A percentile compares a stretch with the other conserved stretches of the same genome.
phyloP scores from a whole-genome alignment of 345 rosid genomes.

The Pseudoturritis turrita region DNA sequence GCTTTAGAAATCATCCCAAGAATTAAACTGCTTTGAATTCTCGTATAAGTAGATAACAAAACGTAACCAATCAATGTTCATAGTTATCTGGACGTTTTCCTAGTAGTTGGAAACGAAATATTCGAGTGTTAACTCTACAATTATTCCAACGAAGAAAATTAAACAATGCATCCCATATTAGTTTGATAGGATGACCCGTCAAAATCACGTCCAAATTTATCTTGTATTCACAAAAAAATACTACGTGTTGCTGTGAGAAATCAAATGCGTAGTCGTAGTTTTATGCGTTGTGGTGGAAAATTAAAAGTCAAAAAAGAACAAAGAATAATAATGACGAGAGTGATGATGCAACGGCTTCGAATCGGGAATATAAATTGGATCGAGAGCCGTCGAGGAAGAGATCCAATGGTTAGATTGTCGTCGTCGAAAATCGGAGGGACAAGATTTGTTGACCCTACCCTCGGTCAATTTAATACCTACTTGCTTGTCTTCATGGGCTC shows the following conservation, averaged over 20 bases:
- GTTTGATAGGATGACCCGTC: not conserved
- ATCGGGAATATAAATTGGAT: not conserved
- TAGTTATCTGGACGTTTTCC: not conserved
- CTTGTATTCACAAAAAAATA: not conserved
- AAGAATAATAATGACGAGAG: constrained; percentile 23
- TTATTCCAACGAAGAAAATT: not conserved
- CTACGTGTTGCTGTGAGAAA: not conserved
- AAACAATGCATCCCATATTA: not conserved
- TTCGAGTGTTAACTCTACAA: not conserved
- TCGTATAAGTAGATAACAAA: too few relatives aligned
- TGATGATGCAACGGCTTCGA: constrained; percentile 18
- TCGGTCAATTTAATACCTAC: constrained; percentile 28
- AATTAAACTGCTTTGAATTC: not conserved
- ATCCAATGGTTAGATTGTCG: constrained; percentile 2
- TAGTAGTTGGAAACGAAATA: not conserved
- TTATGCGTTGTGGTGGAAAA: not conserved
- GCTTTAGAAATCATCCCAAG: not conserved
- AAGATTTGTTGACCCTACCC: constrained; percentile 19
- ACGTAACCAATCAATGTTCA: not conserved
- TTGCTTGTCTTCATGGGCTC: constrained; percentile 12
- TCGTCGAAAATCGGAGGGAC: constrained; percentile 5
- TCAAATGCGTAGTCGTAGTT: not conserved
- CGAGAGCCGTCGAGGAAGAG: constrained; percentile 11
- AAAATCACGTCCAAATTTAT: not conserved
- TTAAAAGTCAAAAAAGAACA: constrained; percentile 4